Base-by-base conservation (phyloP, 73 alveolate species). In the Uronychia setigera region DNA sequence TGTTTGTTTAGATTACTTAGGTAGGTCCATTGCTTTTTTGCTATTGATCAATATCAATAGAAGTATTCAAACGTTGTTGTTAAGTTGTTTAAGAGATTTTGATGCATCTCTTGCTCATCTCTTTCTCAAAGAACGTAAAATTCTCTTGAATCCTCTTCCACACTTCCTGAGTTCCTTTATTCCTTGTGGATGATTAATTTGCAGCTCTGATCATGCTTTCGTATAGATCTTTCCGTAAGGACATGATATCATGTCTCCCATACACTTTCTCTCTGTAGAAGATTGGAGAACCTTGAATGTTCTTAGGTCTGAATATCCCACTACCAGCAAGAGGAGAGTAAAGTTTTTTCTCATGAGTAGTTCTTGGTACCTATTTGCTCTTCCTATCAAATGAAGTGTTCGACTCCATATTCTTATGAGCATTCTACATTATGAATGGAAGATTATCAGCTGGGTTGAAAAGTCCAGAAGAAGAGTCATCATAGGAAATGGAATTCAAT, bases 131-230 rank as follows among this genome's bases (percentile, higher is more conserved):
- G 67, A 46, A 46, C 67, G 67, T 46, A 19, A 46, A 46, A 46
- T 46, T 46, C 19, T 46, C 67, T 46, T 46, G 19, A 19, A 46
- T 46, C 67, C 67, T 46, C 67, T 46, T 46, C 67, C 67, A 46
- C n/a, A 46, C 19, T 46, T 5, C 67, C 19, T 19, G 5, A 5
- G 67, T 46, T 19, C 67, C 67, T 46, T 46, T 46, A 19, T 46
- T 46, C 67, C 67, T 46, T 11, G 19, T 5, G 19, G 67, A 46
- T 11, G 67, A 46, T 5, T 5, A 11, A 46, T 46, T 46, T 19
- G 67, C 67, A 11, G 67, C 67, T 11, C 67, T 46, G 67, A 46
- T 46, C 67, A 46, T 46, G 67, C 67, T 46, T 46, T 46, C 67
- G 67, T 11, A 46, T 11, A 46, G 67, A 19, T 46, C 67, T 19